Percentiles rank a stretch among this genome's conserved stretches.
Evolutionary conservation across 1,284 basidiomycete species (phyloP).

Genomic region (Cryptococcus sp.): DNA sequence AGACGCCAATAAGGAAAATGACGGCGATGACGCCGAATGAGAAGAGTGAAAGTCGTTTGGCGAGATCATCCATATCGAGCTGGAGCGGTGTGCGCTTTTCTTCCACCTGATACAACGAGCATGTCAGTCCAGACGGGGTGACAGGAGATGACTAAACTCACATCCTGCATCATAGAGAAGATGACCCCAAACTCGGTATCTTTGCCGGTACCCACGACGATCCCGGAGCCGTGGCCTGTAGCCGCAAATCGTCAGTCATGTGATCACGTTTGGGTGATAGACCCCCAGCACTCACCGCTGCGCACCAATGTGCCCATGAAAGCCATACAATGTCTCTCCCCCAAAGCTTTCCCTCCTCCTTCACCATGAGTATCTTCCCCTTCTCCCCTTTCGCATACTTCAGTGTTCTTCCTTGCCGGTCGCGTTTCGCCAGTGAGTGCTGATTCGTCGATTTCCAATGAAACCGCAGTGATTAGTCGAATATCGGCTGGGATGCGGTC

Average conservation of each 20-base stretch:
- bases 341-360: slow-evolving; percentile 65
- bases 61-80: slow-evolving; percentile 93
- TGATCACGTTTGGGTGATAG: neutral
- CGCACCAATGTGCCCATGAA: slow-evolving; percentile 98
- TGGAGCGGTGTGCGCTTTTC: slow-evolving; percentile 93
- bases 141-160: slow-evolving; percentile 52
- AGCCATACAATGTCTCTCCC: slow-evolving; percentile 84
- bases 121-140: neutral
- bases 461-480: slow-evolving; percentile 72
- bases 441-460: slow-evolving; percentile 93
- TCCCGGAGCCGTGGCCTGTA: slow-evolving; percentile 75
- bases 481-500: slow-evolving; percentile 94
- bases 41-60: slow-evolving; percentile 83
- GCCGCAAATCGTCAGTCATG: slow-evolving; percentile 13
- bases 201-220: slow-evolving; percentile 87
- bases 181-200: slow-evolving; percentile 95
- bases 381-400: slow-evolving; percentile 57
- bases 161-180: slow-evolving; percentile 97
- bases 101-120: slow-evolving; percentile 63
- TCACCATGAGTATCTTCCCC: slow-evolving; percentile 55
- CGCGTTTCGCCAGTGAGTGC: slow-evolving; percentile 92
- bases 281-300: slow-evolving; percentile 62
- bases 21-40: slow-evolving; percentile 92
- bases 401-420: slow-evolving; percentile 69
- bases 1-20: slow-evolving; percentile 86